Percentiles rank a stretch among this genome's conserved stretches.
Evolutionary conservation across 352 stramenopile genomes (phyloP).

Genomic region (Phytopythium ostracodes): DNA sequence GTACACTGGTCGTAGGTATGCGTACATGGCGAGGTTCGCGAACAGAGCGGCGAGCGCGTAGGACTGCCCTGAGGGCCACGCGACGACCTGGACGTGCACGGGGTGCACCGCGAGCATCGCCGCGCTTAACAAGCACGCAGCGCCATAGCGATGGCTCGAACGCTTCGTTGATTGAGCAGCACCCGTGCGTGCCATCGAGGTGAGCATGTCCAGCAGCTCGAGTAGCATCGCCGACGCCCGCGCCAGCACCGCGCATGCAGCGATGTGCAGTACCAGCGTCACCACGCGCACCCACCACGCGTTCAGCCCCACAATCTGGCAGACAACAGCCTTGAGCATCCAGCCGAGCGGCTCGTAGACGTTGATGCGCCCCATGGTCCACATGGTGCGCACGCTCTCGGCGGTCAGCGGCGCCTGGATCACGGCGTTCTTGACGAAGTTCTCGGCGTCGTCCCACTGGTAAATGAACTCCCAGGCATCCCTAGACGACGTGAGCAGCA

Average conservation of each 20-base stretch:
- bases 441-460: constrained; percentile 52
- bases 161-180: not conserved
- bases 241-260: constrained; percentile 23
- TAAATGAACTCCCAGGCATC: constrained; percentile 42
- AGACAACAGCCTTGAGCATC: constrained; percentile 53
- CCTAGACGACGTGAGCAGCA: not conserved
- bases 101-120: constrained; percentile 60
- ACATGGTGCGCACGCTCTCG: constrained; percentile 36
- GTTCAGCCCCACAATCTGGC: constrained; percentile 26
- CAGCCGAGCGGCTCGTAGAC: constrained; percentile 67
- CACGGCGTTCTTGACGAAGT: constrained; percentile 51
- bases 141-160: not conserved
- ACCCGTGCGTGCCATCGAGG: not conserved
- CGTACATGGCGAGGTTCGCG: constrained; percentile 33
- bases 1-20: constrained; percentile 16
- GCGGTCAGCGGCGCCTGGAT: constrained; percentile 34
- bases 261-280: constrained; percentile 39
- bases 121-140: constrained; percentile 34
- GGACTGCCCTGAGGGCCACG: constrained; percentile 64
- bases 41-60: constrained; percentile 60
- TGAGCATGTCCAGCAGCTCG: constrained; percentile 10
- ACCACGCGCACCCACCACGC: constrained; percentile 35
- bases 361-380: constrained; percentile 51
- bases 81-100: constrained; percentile 60
- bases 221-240: constrained; percentile 21